These are phyloP conservation scores for Schizothecium vesticola DNA, from an alignment of 495 filamentous ascomycete species.

Conservation along the genomic window DNA sequence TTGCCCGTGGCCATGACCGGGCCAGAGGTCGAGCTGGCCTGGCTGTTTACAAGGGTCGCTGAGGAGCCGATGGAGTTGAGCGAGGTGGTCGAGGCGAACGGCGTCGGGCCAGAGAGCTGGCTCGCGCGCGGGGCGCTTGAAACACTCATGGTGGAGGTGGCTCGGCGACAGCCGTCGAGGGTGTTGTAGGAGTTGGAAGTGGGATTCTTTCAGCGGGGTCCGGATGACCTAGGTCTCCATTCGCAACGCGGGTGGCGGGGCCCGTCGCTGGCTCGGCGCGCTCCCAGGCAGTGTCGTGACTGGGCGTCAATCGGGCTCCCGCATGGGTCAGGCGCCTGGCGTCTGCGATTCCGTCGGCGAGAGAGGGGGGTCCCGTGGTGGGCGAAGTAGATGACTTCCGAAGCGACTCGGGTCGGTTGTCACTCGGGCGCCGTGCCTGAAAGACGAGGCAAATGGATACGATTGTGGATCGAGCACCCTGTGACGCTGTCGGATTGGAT, in stretches of 20 bases:
- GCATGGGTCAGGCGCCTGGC: not conserved
- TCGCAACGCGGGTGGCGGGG: slow-evolving; percentile 24
- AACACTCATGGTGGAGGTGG: slow-evolving; percentile 36
- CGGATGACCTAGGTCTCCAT: slow-evolving; percentile 43
- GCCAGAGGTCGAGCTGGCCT: slow-evolving; percentile 37
- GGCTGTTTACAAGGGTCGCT: slow-evolving; percentile 30
- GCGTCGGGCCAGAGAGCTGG: slow-evolving; percentile 50
- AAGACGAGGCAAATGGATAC: not conserved
- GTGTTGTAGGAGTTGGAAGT: slow-evolving; percentile 39
- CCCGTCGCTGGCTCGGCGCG: slow-evolving; percentile 14
- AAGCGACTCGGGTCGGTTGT: not conserved
- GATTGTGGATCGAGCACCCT: not conserved
- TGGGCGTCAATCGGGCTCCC: slow-evolving; percentile 6
- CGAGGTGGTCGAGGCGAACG: slow-evolving; percentile 44
- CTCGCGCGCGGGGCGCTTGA: slow-evolving; percentile 43
- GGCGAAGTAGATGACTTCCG: not conserved
- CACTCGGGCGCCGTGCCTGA: not conserved
- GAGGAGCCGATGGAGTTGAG: slow-evolving; percentile 43
- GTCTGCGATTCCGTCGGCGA: not conserved
- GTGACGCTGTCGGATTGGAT: not conserved
- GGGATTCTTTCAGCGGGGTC: slow-evolving; percentile 50
- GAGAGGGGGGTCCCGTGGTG: not conserved
- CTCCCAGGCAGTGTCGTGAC: slow-evolving; percentile 7
- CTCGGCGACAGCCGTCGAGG: slow-evolving; percentile 33
- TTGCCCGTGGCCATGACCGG: slow-evolving; percentile 70